Percentiles rank a stretch among this genome's conserved stretches.
phyloP scores from a whole-genome alignment of 129 eudicot species.

The Artemisia tridentata region DNA sequence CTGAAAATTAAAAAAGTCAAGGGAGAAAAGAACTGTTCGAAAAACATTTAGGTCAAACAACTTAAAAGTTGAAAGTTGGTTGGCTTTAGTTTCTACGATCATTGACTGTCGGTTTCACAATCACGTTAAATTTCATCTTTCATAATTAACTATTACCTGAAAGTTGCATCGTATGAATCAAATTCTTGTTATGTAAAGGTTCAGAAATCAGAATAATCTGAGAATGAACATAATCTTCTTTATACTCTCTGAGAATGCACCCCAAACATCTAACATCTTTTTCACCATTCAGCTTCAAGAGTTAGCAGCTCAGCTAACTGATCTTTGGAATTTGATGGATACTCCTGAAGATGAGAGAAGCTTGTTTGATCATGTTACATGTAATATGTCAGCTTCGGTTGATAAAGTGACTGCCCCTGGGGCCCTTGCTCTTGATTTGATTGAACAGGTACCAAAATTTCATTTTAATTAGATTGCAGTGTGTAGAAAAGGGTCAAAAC shows the following conservation, averaged over 20 bases:
- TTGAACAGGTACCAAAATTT: conserved; percentile 63
- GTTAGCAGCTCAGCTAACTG: conserved; percentile 71
- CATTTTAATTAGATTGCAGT: not conserved
- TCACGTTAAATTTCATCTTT: conserved; percentile 4
- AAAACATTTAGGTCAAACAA: no score
- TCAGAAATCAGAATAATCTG: conserved; percentile 9
- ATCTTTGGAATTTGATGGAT: conserved; percentile 98
- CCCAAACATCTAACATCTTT: not conserved
- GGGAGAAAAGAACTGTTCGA: no score
- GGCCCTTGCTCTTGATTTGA: conserved; percentile 82
- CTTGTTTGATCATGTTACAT: conserved; percentile 86
- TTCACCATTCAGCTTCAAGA: conserved; percentile 75
- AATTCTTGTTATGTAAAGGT: conserved; percentile 3
- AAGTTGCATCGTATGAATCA: conserved; percentile 11
- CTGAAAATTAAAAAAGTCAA: no score
- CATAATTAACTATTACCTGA: not conserved
- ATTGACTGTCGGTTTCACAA: not conserved
- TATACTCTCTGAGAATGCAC: not conserved
- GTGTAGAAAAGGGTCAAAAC: not conserved
- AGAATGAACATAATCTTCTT: not conserved
- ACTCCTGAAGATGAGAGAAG: conserved; percentile 73
- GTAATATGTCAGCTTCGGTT: conserved; percentile 75
- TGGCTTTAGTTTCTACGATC: not conserved
- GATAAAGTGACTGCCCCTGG: conserved; percentile 85
- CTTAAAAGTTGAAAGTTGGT: no score